Evolutionary conservation across 1,284 basidiomycete genomes (phyloP), one percentile per base, ranked within the genome.

Genomic region (Ustilago loliicola): DNA sequence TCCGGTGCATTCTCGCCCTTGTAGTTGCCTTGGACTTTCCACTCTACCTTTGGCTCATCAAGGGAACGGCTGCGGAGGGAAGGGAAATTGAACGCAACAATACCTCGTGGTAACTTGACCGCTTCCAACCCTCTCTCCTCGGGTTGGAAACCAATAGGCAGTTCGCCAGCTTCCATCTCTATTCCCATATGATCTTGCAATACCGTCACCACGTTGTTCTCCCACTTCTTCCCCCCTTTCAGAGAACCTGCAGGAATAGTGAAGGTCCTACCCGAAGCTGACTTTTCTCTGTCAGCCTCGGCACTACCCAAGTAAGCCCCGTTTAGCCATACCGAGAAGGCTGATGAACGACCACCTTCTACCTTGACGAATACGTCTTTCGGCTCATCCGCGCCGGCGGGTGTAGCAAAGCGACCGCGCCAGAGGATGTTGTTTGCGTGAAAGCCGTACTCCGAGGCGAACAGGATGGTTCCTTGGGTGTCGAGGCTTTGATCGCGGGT

Each of bases 1-100:
- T 94, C 93, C 88, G 91, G 87, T 88, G 93, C 70, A 90, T 91
- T 69, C 2, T 94, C 94, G 15, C 93, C 93, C 21, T 92, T 92
- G 6, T 91, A 79, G 84, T 94, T 94, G 42, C 93, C 93, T 87
- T 93, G 92, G 0, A 94, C 92, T 75, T 90, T 93, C 93, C 93
- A 94, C 8, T 88, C 87, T 2, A 88, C 88, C 81, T 93, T 34
- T 19, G 75, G 70, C 25, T 73, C 72, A n/a, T 38, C 2, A 3
- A 32, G n/a, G 1, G 58, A 30, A 2, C 51, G 19, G 1, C 25
- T 27, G 40, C 59, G 67, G 15, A 74, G 89, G 81, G 88, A 72
- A 92, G 93, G 21, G 92, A 93, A 72, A 23, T 34, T 2, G 60
- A 72, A 78, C 1, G 27, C 57, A n/a, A 91, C 90, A 57, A 94